Conservation (phyloP, 1,284 basidiomycete genomes). For the Apiotrichum brassicae region DNA sequence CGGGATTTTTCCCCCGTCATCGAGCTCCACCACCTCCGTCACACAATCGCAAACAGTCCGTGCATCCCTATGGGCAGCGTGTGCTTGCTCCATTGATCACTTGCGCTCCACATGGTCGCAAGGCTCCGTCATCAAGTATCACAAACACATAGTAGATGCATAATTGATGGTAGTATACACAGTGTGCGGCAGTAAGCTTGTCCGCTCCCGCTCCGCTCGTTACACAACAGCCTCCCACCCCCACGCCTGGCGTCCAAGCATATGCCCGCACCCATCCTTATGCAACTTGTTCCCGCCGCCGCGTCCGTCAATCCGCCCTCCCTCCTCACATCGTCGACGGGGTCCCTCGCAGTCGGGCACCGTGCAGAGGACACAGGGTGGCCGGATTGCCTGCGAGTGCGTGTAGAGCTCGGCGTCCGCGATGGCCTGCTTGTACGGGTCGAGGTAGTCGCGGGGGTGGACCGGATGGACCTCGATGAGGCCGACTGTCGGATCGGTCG, state of each 20-base stretch:
- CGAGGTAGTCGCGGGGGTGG: constrained; percentile 26
- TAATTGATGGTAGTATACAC: too few species aligned
- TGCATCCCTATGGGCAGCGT: too few species aligned
- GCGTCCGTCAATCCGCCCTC: constrained; percentile 41
- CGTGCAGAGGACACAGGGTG: constrained; percentile 39
- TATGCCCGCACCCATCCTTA: constrained; percentile 42
- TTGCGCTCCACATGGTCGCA: too few species aligned
- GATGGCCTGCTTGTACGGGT: constrained; percentile 26
- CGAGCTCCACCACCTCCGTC: too few species aligned
- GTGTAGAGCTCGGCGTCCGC: constrained; percentile 33
- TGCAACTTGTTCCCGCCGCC: constrained; percentile 40
- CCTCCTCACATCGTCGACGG: constrained; percentile 38
- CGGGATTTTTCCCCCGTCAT: too few species aligned
- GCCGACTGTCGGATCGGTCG: constrained; percentile 28
- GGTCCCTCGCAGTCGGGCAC: constrained; percentile 46
- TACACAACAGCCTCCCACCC: constrained; percentile 30
- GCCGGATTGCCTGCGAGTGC: constrained; percentile 21
- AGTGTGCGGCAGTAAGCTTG: too few species aligned
- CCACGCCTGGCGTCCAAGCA: constrained; percentile 38
- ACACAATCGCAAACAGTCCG: too few species aligned
- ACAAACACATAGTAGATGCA: too few species aligned
- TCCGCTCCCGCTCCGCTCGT: too few species aligned
- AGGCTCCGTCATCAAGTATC: too few species aligned
- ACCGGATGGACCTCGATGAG: constrained; percentile 27
- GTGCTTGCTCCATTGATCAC: too few species aligned